Evolutionary conservation across 257 asterid genomes (phyloP).

Genomic region (Linaria vulgaris): DNA sequence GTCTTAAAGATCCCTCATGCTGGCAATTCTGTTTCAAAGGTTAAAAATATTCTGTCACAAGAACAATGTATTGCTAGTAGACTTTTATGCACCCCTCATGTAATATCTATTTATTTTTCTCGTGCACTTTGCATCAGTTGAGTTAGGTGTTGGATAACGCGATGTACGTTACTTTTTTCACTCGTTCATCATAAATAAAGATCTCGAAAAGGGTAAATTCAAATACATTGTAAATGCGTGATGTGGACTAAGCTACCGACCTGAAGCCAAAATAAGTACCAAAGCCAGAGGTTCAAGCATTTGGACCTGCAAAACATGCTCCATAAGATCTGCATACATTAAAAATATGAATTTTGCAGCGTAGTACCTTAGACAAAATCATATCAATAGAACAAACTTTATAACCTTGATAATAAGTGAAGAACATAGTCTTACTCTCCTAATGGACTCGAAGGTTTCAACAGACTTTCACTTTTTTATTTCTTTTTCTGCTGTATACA

Average conservation of each 20-base stretch:
- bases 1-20: too few species aligned
- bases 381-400: background rate
- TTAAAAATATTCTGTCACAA: too few species aligned
- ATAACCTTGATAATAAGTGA: background rate
- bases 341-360: background rate
- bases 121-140: too few species aligned
- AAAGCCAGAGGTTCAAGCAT: slow-evolving; percentile 44
- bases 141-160: too few species aligned
- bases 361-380: slow-evolving; percentile 2
- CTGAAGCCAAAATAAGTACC: slow-evolving; percentile 49
- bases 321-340: slow-evolving; percentile 32
- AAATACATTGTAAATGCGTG: background rate
- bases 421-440: background rate
- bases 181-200: too few species aligned
- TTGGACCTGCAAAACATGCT: slow-evolving; percentile 19
- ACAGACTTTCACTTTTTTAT: too few species aligned
- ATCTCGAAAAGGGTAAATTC: background rate
- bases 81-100: too few species aligned
- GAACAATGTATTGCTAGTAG: too few species aligned
- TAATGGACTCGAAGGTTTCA: background rate
- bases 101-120: too few species aligned
- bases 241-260: slow-evolving; percentile 28
- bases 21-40: too few species aligned
- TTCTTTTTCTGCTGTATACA: too few species aligned
- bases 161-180: too few species aligned